Percentiles rank a stretch among this genome's conserved stretches.
phyloP scores from a whole-genome alignment of 495 filamentous ascomycete species.

The Chaetomidium leptoderma region DNA sequence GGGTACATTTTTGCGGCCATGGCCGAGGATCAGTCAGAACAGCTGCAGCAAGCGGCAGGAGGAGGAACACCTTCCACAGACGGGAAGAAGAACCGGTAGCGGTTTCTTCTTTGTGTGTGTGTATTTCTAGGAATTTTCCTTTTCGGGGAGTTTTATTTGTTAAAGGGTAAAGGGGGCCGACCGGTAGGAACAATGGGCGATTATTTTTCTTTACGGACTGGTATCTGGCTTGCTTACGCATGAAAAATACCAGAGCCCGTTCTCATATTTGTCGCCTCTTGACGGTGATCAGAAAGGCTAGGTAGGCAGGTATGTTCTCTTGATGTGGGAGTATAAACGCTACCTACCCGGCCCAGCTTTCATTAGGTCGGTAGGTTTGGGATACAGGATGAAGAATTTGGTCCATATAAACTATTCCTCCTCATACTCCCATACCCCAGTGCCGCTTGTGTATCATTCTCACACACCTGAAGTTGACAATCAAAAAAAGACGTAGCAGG shows the following conservation, averaged over 20 bases:
- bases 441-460: neutral
- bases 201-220: no score
- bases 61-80: constrained; percentile 36
- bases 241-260: no score
- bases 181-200: no score
- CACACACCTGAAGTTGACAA: neutral
- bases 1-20: constrained; percentile 89
- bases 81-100: constrained; percentile 56
- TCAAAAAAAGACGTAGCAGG: neutral
- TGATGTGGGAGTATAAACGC: neutral
- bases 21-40: constrained; percentile 75
- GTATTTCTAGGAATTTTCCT: no score
- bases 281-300: neutral
- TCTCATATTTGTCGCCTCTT: no score
- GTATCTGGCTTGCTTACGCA: no score
- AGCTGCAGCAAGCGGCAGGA: constrained; percentile 50
- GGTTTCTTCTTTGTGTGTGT: neutral
- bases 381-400: neutral
- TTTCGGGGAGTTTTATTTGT: neutral
- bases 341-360: neutral
- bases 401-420: neutral
- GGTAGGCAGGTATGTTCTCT: neutral
- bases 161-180: neutral
- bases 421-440: neutral
- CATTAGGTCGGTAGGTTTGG: neutral